Base-by-base conservation (phyloP, 108 stramenopile genomes). In the Asterionellopsis glacialis region DNA sequence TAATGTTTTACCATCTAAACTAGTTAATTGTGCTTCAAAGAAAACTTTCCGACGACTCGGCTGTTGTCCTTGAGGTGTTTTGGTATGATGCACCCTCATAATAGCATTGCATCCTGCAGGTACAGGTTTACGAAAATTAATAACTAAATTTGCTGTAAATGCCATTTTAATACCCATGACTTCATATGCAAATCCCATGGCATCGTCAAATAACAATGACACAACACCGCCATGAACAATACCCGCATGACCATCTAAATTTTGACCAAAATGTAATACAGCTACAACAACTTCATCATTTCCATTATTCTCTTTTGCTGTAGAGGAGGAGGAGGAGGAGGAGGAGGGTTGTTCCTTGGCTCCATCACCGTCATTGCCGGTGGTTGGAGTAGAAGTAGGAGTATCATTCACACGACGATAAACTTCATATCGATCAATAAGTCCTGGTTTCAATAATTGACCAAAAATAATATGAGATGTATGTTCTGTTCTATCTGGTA, bases 151-250 rank as follows among this genome's bases (percentile, higher is more conserved):
- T 21, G 79, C 76, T 1, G 79, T 84, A 12, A 72, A 52, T 11
- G 74, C 73, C 47, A 42, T 55, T 13, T 47, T 27, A 16, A 75
- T 41, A 16, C 61, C 65, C n/a, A 84, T 38, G 9, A 67, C 76
- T 42, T 71, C 76, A 43, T 55, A 81, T 7, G 44, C 57, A 47
- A 51, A 76, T 42, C 83, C 83, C 45, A 77, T 70, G 23, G 57
- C 23, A 67, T 84, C 83, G 48, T 84, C 83, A 57, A 84, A 71
- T 0, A 84, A 16, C 26, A 84, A 51, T 12, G 76, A 64, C 45
- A 78, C 25, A 13, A 84, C 75, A 3, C 83, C 83, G 9, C 83
- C 83, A 50, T 84, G 83, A 3, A 84, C 83, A 19, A 75, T 58
- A 15, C 77, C 77, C 10, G 16, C 23, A 45, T 84, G 83, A 12